Evolutionary conservation across 140 eudicot species (phyloP).

Genomic region (Oenanthe javanica): DNA sequence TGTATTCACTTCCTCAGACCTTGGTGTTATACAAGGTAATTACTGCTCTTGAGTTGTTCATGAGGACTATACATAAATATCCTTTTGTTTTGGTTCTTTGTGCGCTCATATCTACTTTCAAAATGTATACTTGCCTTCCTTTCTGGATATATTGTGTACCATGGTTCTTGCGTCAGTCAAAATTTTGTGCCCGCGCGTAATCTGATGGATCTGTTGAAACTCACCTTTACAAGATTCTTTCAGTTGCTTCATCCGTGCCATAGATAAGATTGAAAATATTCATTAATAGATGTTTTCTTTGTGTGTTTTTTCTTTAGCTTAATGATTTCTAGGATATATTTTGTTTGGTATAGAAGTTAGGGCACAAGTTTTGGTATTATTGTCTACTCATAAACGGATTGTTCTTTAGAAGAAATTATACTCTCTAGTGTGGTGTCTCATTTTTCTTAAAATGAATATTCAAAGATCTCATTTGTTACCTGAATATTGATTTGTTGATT

Average conservation of each 20-base stretch:
- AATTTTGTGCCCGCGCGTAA: background rate
- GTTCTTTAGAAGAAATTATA: background rate
- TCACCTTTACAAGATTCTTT: background rate
- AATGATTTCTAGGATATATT: background rate
- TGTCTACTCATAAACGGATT: background rate
- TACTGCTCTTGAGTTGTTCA: background rate
- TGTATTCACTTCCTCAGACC: background rate
- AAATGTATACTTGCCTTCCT: background rate
- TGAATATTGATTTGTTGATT: background rate
- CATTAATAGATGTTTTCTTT: background rate
- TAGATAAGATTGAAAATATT: background rate
- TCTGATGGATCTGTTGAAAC: background rate
- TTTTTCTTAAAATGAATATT: background rate
- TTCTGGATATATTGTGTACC: background rate
- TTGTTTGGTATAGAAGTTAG: background rate
- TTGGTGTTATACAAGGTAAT: slow-evolving; percentile 8
- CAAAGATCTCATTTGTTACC: background rate
- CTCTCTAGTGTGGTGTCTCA: background rate
- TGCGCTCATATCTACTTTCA: no score
- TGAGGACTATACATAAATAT: no score
- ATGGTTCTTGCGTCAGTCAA: background rate
- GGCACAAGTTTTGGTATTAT: background rate
- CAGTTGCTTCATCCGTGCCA: background rate
- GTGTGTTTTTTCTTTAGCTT: background rate
- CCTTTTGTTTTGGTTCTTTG: no score